phyloP scores from a whole-genome alignment of 257 asterid species.

The Prunella vulgaris region DNA sequence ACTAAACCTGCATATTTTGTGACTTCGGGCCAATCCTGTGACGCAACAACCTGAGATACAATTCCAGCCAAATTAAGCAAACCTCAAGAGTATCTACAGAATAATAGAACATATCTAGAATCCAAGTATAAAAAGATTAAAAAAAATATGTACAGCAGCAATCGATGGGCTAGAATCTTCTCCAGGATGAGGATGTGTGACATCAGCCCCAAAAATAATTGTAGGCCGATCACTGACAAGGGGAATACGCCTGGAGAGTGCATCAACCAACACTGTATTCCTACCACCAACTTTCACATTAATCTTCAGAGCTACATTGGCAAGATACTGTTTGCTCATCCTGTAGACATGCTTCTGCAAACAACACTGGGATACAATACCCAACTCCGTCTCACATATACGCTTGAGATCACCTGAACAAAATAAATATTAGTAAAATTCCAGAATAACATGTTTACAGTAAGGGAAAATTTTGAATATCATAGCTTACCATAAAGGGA shows the following conservation, averaged over 20 bases:
- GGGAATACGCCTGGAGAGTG: slow-evolving; percentile 80
- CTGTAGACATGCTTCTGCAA: slow-evolving; percentile 77
- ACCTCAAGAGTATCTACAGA: neutral
- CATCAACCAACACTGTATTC: slow-evolving; percentile 88
- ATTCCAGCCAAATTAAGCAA: slow-evolving; percentile 14
- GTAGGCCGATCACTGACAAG: slow-evolving; percentile 90
- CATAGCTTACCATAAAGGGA: slow-evolving; percentile 74
- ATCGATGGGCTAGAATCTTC: slow-evolving; percentile 99
- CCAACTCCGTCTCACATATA: slow-evolving; percentile 94
- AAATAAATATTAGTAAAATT: neutral
- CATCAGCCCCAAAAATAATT: slow-evolving; percentile 97
- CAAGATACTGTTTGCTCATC: slow-evolving; percentile 86
- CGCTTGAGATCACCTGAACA: slow-evolving; percentile 76
- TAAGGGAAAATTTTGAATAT: neutral
- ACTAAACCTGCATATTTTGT: slow-evolving; percentile 95
- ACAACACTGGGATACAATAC: slow-evolving; percentile 96
- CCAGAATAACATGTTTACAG: neutral
- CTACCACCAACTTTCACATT: slow-evolving; percentile 98
- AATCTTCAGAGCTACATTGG: slow-evolving; percentile 82
- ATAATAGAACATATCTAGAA: neutral
- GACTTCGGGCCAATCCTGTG: slow-evolving; percentile 98
- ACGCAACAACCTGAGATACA: slow-evolving; percentile 82
- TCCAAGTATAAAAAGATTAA: neutral
- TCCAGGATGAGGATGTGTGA: slow-evolving; percentile 97
- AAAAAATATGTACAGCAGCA: slow-evolving; percentile 90